Evolutionary conservation across 768 basidiomycete genomes (phyloP).

Genomic region (Tulasnella calospora): DNA sequence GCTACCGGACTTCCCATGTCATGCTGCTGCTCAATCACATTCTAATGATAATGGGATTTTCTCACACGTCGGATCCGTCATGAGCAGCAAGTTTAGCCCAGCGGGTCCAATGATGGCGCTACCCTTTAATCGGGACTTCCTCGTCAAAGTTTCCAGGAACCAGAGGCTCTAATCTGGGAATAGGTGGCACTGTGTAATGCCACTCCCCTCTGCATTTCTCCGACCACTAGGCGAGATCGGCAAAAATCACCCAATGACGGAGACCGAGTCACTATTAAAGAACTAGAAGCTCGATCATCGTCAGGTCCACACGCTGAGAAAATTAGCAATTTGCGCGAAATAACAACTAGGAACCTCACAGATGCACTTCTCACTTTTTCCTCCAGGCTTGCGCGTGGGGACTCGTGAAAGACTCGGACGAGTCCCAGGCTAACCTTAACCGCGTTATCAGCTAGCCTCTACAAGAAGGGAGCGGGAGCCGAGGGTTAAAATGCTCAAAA

Average conservation of each 20-base stretch:
- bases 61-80: background rate
- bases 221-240: background rate
- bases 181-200: background rate
- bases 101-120: background rate
- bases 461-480: background rate
- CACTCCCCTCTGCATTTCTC: background rate
- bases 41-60: background rate
- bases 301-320: background rate
- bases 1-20: background rate
- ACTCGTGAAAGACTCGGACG: background rate
- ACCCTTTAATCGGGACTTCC: background rate
- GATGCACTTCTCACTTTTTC: background rate
- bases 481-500: background rate
- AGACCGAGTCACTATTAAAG: too few relatives aligned
- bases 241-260: background rate
- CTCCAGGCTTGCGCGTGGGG: slow-evolving; percentile 10
- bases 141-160: background rate
- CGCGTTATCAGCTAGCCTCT: background rate
- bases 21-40: background rate
- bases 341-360: background rate
- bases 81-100: background rate
- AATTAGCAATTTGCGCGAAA: background rate
- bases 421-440: slow-evolving; percentile 9
- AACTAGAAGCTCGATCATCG: background rate
- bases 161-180: background rate